Conservation (phyloP, 495 filamentous ascomycete species). For the Aspergillus affinis region DNA sequence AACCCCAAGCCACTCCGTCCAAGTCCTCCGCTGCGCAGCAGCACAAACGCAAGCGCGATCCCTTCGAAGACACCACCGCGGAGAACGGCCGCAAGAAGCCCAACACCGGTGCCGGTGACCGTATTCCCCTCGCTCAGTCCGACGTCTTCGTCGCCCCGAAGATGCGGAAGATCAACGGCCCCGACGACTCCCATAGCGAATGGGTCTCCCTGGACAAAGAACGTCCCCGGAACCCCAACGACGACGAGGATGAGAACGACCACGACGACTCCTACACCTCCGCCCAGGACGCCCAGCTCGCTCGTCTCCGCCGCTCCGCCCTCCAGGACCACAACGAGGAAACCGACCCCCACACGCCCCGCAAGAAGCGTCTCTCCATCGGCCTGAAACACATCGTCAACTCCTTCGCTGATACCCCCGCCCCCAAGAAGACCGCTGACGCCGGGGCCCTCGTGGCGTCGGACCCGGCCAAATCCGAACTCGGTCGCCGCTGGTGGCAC, state of each 20-base stretch:
- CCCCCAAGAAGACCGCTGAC: slow-evolving; percentile 28
- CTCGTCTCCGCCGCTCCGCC: slow-evolving; percentile 34
- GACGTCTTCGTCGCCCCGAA: slow-evolving; percentile 58
- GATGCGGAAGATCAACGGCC: slow-evolving; percentile 50
- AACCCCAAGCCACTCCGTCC: slow-evolving; percentile 22
- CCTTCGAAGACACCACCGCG: slow-evolving; percentile 26
- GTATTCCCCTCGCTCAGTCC: slow-evolving; percentile 56
- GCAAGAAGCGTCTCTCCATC: slow-evolving; percentile 20
- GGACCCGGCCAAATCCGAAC: slow-evolving; percentile 22
- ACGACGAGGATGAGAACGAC: slow-evolving; percentile 48
- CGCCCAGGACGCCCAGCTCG: slow-evolving; percentile 32
- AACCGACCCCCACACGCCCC: slow-evolving; percentile 34
- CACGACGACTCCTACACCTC: slow-evolving; percentile 36
- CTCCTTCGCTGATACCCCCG: slow-evolving; percentile 8
- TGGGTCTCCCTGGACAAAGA: slow-evolving; percentile 48
- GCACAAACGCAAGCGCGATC: slow-evolving; percentile 48
- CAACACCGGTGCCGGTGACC: slow-evolving; percentile 59
- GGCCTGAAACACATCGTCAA: slow-evolving; percentile 17
- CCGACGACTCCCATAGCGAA: slow-evolving; percentile 39
- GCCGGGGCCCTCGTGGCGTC: slow-evolving; percentile 23
- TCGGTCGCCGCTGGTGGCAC: slow-evolving; percentile 60
- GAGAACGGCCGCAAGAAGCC: slow-evolving; percentile 38
- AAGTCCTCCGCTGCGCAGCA: slow-evolving; percentile 6
- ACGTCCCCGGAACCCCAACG: slow-evolving; percentile 44
- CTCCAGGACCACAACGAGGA: slow-evolving; percentile 14